phyloP scores from a whole-genome alignment of 2,329 filamentous ascomycete species.

The Apiospora pterosperma region DNA sequence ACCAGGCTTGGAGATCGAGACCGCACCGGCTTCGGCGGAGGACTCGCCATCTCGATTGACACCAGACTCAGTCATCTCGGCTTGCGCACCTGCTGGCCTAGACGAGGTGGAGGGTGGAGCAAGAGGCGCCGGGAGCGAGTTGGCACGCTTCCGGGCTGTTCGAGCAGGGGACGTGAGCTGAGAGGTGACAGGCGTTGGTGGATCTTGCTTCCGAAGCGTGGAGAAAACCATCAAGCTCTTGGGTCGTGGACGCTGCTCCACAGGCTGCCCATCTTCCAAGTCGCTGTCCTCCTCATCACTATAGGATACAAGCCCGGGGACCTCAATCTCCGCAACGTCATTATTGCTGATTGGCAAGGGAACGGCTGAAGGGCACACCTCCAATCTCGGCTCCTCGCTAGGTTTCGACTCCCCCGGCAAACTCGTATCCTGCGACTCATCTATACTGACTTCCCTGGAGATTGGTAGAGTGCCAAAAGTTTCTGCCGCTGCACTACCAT shows the following conservation, averaged over 20 bases:
- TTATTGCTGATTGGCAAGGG: conserved; percentile 65
- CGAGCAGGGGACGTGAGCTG: conserved; percentile 24
- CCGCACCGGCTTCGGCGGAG: not conserved
- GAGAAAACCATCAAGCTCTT: conserved; percentile 24
- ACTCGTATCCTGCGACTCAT: not conserved
- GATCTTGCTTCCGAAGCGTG: conserved; percentile 14
- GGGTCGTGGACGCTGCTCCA: conserved; percentile 7
- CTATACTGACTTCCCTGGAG: conserved; percentile 8
- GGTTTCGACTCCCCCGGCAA: conserved; percentile 12
- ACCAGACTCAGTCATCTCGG: conserved; percentile 4
- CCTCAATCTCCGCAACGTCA: conserved; percentile 77
- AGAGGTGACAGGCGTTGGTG: conserved; percentile 32
- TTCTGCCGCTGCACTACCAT: conserved; percentile 35
- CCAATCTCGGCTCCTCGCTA: conserved; percentile 7
- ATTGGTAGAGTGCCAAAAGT: conserved; percentile 36
- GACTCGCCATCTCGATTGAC: not conserved
- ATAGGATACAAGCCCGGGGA: conserved; percentile 63
- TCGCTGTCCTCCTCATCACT: conserved; percentile 59
- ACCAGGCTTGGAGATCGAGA: not conserved
- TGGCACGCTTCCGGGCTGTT: conserved; percentile 40
- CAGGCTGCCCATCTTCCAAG: conserved; percentile 30
- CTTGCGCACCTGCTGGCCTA: conserved; percentile 6
- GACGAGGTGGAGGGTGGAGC: conserved; percentile 21
- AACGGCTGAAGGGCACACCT: conserved; percentile 49
- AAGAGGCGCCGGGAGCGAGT: conserved; percentile 43